phyloP scores from a whole-genome alignment of 2,329 filamentous ascomycete species.

The Aspergillus oerlinghausenensis region DNA sequence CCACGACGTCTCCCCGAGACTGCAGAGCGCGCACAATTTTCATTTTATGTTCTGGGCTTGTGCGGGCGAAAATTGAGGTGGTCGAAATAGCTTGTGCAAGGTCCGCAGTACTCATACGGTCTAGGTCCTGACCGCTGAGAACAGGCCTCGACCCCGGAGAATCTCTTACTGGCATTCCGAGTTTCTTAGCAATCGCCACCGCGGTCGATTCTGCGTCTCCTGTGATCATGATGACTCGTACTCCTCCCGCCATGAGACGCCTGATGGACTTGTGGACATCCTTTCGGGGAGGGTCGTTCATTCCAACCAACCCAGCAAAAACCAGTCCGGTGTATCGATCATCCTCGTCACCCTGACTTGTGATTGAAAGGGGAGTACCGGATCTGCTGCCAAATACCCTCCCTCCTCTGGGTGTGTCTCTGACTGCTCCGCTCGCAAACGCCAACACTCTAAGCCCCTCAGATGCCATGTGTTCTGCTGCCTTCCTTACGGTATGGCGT shows the following conservation, averaged over 20 bases:
- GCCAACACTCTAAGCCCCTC: constrained; percentile 87
- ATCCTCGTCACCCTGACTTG: constrained; percentile 50
- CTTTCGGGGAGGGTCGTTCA: constrained; percentile 92
- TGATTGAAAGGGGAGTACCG: constrained; percentile 37
- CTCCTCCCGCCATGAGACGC: constrained; percentile 85
- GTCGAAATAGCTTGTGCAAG: constrained; percentile 78
- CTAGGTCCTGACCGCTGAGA: constrained; percentile 85
- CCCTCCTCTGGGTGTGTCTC: constrained; percentile 40
- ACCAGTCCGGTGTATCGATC: constrained; percentile 77
- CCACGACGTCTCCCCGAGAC: constrained; percentile 88
- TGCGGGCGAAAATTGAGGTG: constrained; percentile 92
- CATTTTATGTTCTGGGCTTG: constrained; percentile 95
- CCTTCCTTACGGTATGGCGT: constrained; percentile 68
- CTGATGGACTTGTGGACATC: constrained; percentile 86
- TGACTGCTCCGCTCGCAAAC: constrained; percentile 79
- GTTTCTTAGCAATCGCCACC: constrained; percentile 83
- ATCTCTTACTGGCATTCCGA: constrained; percentile 82
- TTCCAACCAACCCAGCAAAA: constrained; percentile 89
- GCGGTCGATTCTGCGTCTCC: constrained; percentile 94
- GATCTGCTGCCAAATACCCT: constrained; percentile 52
- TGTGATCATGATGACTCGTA: constrained; percentile 98
- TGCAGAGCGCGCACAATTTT: constrained; percentile 93
- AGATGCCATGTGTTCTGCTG: constrained; percentile 80
- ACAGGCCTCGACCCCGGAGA: constrained; percentile 58
- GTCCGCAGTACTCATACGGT: constrained; percentile 80